Conservation (phyloP, 164 flowering plant genomes). For the Nelumbo lutea region DNA sequence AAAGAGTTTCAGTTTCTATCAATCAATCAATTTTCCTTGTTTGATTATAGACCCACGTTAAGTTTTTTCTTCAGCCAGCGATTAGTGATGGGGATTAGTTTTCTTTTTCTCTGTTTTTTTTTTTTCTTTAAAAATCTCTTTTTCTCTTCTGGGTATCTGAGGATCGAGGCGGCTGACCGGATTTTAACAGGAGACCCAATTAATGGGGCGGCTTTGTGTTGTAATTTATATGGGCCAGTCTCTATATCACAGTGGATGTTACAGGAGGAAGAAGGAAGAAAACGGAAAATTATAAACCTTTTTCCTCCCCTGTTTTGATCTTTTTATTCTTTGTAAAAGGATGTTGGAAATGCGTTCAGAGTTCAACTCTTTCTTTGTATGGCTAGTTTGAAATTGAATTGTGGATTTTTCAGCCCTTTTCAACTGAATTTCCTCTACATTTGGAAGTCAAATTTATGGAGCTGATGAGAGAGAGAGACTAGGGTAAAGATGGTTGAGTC, state of each 20-base stretch:
- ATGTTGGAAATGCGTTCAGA: neutral
- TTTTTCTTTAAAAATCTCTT: neutral
- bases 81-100: conserved; percentile 2
- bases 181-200: neutral
- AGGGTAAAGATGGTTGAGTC: neutral
- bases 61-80: neutral
- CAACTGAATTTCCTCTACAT: neutral
- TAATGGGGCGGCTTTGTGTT: conserved; percentile 2
- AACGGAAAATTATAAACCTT: neutral
- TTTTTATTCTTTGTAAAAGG: neutral
- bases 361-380: neutral
- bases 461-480: neutral
- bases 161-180: neutral
- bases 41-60: conserved; percentile 6
- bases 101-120: neutral
- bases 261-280: neutral
- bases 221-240: conserved; percentile 6
- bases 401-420: neutral
- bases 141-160: neutral
- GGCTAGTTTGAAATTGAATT: neutral
- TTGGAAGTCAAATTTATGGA: neutral
- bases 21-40: conserved; percentile 6
- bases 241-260: conserved; percentile 3
- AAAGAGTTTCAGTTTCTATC: conserved; percentile 16
- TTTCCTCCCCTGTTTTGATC: neutral